A percentile compares a stretch with the other conserved stretches of the same genome.
Conservation (phyloP, 116 monocot genomes). For the Cymodocea nodosa region DNA sequence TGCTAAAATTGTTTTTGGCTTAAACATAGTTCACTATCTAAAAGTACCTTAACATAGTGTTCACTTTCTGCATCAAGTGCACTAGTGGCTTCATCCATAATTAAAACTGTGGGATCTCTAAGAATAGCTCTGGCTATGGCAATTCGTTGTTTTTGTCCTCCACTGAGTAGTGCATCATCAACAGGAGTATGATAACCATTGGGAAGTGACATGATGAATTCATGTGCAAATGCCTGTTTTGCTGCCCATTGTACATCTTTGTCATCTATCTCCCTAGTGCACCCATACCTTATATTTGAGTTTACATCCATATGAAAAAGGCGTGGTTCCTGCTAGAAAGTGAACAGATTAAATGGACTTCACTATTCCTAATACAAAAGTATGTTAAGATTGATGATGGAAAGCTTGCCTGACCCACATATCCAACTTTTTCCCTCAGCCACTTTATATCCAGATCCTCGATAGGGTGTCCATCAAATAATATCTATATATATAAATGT, state of each 20-base stretch:
- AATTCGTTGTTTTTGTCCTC: slow-evolving; percentile 96
- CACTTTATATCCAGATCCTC: slow-evolving; percentile 58
- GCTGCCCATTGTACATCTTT: slow-evolving; percentile 81
- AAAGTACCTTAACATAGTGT: slow-evolving; percentile 76
- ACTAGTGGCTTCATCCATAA: slow-evolving; percentile 95
- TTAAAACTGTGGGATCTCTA: slow-evolving; percentile 81
- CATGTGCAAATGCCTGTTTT: slow-evolving; percentile 85
- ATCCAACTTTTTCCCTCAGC: slow-evolving; percentile 83
- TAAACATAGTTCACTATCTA: too few species aligned
- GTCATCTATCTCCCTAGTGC: slow-evolving; percentile 44
- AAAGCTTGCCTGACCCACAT: slow-evolving; percentile 67
- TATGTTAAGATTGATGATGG: neutral
- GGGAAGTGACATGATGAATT: slow-evolving; percentile 77
- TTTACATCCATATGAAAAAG: slow-evolving; percentile 77
- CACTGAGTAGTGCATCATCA: slow-evolving; percentile 75
- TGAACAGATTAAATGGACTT: neutral
- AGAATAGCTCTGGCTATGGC: slow-evolving; percentile 97
- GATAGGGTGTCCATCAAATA: slow-evolving; percentile 66
- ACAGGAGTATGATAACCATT: slow-evolving; percentile 75
- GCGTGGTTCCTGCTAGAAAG: slow-evolving; percentile 60
- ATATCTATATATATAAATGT: slow-evolving; percentile 32
- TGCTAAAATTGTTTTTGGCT: too few species aligned
- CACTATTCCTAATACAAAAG: neutral
- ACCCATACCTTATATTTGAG: slow-evolving; percentile 89
- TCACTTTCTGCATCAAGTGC: slow-evolving; percentile 98